Percentiles rank a stretch among this genome's conserved stretches.
These are phyloP conservation scores for Paramecium octaurelia DNA, from an alignment of 73 alveolate species.

Conservation along the genomic window DNA sequence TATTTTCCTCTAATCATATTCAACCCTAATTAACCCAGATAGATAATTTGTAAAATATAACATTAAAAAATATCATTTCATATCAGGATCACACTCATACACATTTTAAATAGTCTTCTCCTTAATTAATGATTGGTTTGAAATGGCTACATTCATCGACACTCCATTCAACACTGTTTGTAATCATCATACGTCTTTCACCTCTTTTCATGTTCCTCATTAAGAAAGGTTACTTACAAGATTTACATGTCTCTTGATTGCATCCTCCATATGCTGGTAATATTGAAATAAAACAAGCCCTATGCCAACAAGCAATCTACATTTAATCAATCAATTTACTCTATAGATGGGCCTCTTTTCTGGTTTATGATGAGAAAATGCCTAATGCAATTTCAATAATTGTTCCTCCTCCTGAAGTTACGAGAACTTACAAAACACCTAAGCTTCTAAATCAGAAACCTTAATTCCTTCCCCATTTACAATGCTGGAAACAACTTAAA, in stretches of 20 bases:
- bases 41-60: no score
- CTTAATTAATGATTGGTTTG: not conserved
- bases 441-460: not conserved
- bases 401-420: not conserved
- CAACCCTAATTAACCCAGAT: not conserved
- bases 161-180: not conserved
- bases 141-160: slow-evolving; percentile 29
- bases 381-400: not conserved
- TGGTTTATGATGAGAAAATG: not conserved
- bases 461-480: slow-evolving; percentile 2
- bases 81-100: not conserved
- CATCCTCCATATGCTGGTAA: not conserved
- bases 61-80: not conserved
- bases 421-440: not conserved
- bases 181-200: not conserved
- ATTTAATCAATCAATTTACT: not conserved
- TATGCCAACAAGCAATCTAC: slow-evolving; percentile 24
- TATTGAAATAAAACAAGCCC: not conserved
- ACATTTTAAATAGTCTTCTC: slow-evolving; percentile 44
- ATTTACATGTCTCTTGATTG: not conserved
- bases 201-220: not conserved
- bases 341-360: slow-evolving; percentile 41
- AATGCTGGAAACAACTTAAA: not conserved
- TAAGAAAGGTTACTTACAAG: slow-evolving; percentile 1
- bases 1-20: no score